phyloP scores from a whole-genome alignment of 2,329 filamentous ascomycete genomes.

The Hypoxylon rubiginosum region DNA sequence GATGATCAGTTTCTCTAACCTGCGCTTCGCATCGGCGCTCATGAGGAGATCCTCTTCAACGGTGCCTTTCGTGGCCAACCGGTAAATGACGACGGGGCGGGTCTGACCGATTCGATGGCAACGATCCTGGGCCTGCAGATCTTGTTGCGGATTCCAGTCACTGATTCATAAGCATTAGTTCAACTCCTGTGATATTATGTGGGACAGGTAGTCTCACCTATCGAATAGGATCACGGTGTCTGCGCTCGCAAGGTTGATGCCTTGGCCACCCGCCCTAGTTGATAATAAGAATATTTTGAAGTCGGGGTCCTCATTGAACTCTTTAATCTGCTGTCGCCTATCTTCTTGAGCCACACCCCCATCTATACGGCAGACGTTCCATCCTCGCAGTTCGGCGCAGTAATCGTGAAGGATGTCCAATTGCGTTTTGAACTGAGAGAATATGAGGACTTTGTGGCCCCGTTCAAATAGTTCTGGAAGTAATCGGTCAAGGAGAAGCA shows the following conservation, averaged over 20 bases:
- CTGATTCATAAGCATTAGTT: constrained; percentile 48
- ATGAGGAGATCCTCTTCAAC: constrained; percentile 90
- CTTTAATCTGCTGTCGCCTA: constrained; percentile 77
- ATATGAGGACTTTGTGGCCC: constrained; percentile 93
- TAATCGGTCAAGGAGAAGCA: constrained; percentile 91
- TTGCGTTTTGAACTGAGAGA: constrained; percentile 96
- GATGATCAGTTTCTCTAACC: constrained; percentile 94
- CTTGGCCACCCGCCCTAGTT: constrained; percentile 92
- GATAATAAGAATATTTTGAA: constrained; percentile 87
- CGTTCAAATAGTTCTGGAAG: constrained; percentile 79
- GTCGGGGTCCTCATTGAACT: constrained; percentile 76
- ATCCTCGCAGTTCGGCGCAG: constrained; percentile 79
- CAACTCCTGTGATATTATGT: not conserved
- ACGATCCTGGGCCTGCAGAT: constrained; percentile 95
- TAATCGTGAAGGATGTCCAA: constrained; percentile 93
- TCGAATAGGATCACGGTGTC: constrained; percentile 96
- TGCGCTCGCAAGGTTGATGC: constrained; percentile 92
- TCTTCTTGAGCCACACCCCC: constrained; percentile 84
- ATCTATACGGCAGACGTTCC: constrained; percentile 91
- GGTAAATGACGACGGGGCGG: constrained; percentile 90
- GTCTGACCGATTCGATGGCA: constrained; percentile 96
- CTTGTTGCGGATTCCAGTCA: constrained; percentile 96
- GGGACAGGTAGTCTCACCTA: constrained; percentile 53
- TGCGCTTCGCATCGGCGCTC: constrained; percentile 90
- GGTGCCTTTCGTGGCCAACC: constrained; percentile 91